phyloP scores from a whole-genome alignment of 345 rosid genomes.

The Citrus mangshanensis region DNA sequence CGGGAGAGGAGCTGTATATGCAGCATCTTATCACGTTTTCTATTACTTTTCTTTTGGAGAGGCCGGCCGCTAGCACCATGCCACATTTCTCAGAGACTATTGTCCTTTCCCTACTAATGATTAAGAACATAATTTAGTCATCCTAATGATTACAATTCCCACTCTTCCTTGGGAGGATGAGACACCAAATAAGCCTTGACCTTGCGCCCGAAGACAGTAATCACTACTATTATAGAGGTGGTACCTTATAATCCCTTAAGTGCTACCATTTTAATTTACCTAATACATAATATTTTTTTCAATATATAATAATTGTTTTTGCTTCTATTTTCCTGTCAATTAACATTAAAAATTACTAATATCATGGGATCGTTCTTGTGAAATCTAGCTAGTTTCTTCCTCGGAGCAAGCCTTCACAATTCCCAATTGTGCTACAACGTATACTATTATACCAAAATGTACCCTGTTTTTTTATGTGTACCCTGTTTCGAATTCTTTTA shows the following conservation, averaged over 20 bases:
- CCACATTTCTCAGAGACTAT: neutral
- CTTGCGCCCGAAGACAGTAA: neutral
- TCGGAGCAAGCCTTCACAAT: too few relatives aligned
- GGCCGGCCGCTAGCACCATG: neutral
- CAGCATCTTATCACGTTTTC: neutral
- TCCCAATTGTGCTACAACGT: too few relatives aligned
- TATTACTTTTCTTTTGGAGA: neutral
- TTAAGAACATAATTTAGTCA: conserved; percentile 9
- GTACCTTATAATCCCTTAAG: neutral
- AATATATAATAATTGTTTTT: neutral
- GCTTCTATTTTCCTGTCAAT: neutral
- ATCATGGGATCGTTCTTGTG: too few relatives aligned
- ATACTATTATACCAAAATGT: too few relatives aligned
- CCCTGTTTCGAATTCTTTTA: neutral
- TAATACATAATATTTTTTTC: too few relatives aligned
- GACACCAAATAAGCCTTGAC: neutral
- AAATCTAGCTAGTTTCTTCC: too few relatives aligned
- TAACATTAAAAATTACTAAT: neutral
- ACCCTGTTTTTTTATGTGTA: too few relatives aligned
- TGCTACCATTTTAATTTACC: neutral
- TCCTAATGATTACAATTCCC: conserved; percentile 2
- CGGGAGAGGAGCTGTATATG: neutral
- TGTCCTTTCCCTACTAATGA: conserved; percentile 2
- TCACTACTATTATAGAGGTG: neutral
- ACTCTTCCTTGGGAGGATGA: neutral